phyloP scores from a whole-genome alignment of 2,329 filamentous ascomycete genomes.

The Fusarium vanettenii region DNA sequence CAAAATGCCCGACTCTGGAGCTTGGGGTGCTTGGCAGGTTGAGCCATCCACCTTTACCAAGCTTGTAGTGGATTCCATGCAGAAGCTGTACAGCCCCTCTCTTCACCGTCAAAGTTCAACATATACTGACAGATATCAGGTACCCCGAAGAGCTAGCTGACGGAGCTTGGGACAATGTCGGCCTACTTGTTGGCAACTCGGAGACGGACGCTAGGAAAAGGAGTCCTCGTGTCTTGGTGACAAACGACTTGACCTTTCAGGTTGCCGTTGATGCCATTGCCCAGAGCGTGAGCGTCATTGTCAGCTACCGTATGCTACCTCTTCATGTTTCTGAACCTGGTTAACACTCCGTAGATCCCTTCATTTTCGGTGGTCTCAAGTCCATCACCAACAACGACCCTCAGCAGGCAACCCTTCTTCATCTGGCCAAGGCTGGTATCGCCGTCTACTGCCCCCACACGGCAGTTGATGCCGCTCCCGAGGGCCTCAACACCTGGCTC shows the following conservation, averaged over 20 bases:
- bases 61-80: slow-evolving; percentile 82
- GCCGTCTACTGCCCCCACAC: slow-evolving; percentile 98
- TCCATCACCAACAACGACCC: slow-evolving; percentile 85
- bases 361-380: slow-evolving; percentile 95
- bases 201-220: slow-evolving; percentile 44
- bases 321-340: background rate
- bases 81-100: slow-evolving; percentile 68
- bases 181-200: slow-evolving; percentile 72
- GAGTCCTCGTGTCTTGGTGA: slow-evolving; percentile 63
- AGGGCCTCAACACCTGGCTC: slow-evolving; percentile 94
- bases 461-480: slow-evolving; percentile 86
- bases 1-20: slow-evolving; percentile 45
- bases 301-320: slow-evolving; percentile 80
- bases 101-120: background rate
- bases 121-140: slow-evolving; percentile 56
- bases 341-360: slow-evolving; percentile 73
- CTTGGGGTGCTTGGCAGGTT: slow-evolving; percentile 56
- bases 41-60: slow-evolving; percentile 58
- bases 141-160: slow-evolving; percentile 93
- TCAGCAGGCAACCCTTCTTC: slow-evolving; percentile 87
- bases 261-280: slow-evolving; percentile 92
- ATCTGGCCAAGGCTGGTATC: slow-evolving; percentile 85
- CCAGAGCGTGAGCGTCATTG: slow-evolving; percentile 79
- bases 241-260: slow-evolving; percentile 89
- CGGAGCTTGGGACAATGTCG: slow-evolving; percentile 96